Evolutionary conservation across 192 early-diverging fungal genomes (phyloP), one percentile per base, ranked within the genome.

Genomic region (Lobulomyces angularis): DNA sequence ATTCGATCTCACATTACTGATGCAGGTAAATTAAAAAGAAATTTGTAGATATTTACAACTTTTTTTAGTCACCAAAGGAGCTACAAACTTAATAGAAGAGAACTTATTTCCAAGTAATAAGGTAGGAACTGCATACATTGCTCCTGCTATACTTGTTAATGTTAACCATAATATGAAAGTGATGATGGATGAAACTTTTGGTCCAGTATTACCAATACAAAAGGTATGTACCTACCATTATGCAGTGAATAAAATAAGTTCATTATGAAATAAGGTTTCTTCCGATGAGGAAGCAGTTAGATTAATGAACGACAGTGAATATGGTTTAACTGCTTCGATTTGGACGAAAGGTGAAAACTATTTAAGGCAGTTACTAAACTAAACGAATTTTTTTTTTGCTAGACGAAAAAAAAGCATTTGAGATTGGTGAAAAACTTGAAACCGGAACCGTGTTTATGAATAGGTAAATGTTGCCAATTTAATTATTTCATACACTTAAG

Each of bases 361-460:
- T n/a, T n/a, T n/a, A n/a, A n/a, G n/a, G n/a, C n/a, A n/a, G n/a
- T n/a, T n/a, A n/a, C n/a, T n/a, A n/a, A n/a, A n/a, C n/a, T n/a
- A n/a, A n/a, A n/a, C n/a, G n/a, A n/a, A n/a, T n/a, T n/a, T n/a
- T n/a, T n/a, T n/a, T n/a, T n/a, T n/a, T n/a, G n/a, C n/a, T n/a
- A n/a, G n/a, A n/a, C n/a, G n/a, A n/a, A n/a, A n/a, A n/a, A n/a
- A n/a, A n/a, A 32, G 11, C 31, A 32, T 32, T 32, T n/a, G n/a
- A n/a, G n/a, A n/a, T n/a, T n/a, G n/a, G n/a, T 17, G 63, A 79
- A 29, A 56, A 58, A 27, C 63, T 86, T 30, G 78, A 83, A 41
- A 74, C 71, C 0, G 86, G 86, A 8, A 88, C 86, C 5, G 73
- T 80, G 64, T 88, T 82, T 55, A 69, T 84, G 71, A 88, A 88